Evolutionary conservation across 1,284 basidiomycete genomes (phyloP).

Genomic region (Ustilago curta): DNA sequence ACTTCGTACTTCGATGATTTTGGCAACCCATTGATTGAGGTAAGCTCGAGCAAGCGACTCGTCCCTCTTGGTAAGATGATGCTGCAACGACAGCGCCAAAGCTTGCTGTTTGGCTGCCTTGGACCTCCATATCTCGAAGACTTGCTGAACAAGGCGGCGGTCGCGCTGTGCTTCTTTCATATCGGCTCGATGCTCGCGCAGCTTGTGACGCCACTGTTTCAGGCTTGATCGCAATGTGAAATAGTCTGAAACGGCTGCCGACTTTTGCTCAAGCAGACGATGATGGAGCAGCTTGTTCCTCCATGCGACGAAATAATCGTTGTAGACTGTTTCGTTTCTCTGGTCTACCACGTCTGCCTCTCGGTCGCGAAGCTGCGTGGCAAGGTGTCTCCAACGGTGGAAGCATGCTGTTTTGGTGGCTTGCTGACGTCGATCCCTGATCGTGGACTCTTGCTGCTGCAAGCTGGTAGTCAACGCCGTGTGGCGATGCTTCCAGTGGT

Average conservation of each 20-base stretch:
- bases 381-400: conserved; percentile 19
- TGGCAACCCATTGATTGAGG: conserved; percentile 38
- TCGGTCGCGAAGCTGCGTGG: conserved; percentile 5
- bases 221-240: conserved; percentile 24
- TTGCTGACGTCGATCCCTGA: conserved; percentile 5
- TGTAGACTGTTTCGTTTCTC: conserved; percentile 12
- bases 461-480: conserved; percentile 19
- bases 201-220: conserved; percentile 21
- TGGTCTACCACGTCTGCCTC: conserved; percentile 12
- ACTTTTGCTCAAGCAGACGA: conserved; percentile 13
- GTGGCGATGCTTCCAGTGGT: conserved; percentile 32
- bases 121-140: conserved; percentile 42
- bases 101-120: conserved; percentile 27
- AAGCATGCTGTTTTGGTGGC: conserved; percentile 1
- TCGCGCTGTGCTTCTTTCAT: conserved; percentile 16
- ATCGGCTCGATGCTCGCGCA: conserved; percentile 21
- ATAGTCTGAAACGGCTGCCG: conserved; percentile 14
- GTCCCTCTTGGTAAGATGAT: conserved; percentile 13
- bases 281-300: conserved; percentile 22
- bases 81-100: conserved; percentile 14
- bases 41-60: conserved; percentile 10
- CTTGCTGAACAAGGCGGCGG: conserved; percentile 20
- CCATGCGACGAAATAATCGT: conserved; percentile 23
- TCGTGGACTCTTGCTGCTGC: conserved; percentile 35
- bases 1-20: conserved; percentile 47